These are phyloP conservation scores for Lactifluus hygrophoroides DNA, from an alignment of 768 basidiomycete species.

Conservation along the genomic window DNA sequence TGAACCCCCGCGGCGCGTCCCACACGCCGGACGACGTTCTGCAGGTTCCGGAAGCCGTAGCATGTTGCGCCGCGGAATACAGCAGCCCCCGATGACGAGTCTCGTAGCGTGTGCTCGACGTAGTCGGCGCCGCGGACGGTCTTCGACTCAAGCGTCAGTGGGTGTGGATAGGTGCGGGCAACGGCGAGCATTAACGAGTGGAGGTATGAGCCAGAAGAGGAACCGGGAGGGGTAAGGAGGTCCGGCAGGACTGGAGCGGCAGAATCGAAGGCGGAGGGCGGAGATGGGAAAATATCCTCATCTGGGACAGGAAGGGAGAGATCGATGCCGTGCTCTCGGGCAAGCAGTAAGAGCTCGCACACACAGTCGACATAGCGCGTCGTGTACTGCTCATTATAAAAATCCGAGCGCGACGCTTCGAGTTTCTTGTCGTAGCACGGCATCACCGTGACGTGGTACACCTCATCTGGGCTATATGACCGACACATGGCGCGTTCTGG, in stretches of 20 bases:
- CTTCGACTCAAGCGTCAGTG: constrained; percentile 22
- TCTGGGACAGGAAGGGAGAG: constrained; percentile 44
- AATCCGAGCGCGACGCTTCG: constrained; percentile 92
- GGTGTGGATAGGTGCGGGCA: constrained; percentile 32
- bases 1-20: constrained; percentile 26
- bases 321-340: constrained; percentile 78
- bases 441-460: constrained; percentile 98
- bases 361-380: constrained; percentile 96
- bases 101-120: constrained; percentile 51
- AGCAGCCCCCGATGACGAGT: constrained; percentile 46
- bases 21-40: constrained; percentile 74
- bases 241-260: constrained; percentile 46
- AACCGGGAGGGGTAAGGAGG: constrained; percentile 68
- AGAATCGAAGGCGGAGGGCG: no score
- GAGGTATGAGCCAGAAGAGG: constrained; percentile 89
- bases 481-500: not conserved
- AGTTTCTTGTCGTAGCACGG: constrained; percentile 99
- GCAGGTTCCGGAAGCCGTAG: constrained; percentile 95
- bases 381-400: constrained; percentile 71
- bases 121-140: constrained; percentile 32
- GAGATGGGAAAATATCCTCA: constrained; percentile 32
- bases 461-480: constrained; percentile 58
- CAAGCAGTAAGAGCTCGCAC: constrained; percentile 78
- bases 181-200: constrained; percentile 64
- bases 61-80: constrained; percentile 92